phyloP scores from a whole-genome alignment of 129 eudicot genomes.

The Escallonia rubra region DNA sequence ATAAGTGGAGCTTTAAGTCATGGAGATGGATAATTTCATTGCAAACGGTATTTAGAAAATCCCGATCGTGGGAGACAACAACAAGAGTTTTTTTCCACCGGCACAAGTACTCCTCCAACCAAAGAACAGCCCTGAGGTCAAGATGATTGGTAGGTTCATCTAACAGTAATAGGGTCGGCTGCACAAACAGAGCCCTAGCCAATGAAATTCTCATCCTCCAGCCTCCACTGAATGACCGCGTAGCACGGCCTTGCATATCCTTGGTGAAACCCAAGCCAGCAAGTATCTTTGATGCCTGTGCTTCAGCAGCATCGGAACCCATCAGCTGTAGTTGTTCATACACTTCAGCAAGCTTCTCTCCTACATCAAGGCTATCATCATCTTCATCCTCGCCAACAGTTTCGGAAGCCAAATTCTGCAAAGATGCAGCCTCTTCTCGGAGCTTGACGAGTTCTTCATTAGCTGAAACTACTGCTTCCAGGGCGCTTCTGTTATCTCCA shows the following conservation, averaged over 20 bases:
- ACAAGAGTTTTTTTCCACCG: constrained; percentile 88
- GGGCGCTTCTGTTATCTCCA: constrained; percentile 74
- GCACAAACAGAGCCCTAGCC: constrained; percentile 82
- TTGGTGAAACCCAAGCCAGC: constrained; percentile 83
- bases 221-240: constrained; percentile 77
- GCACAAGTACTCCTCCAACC: constrained; percentile 80
- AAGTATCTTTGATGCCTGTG: constrained; percentile 82
- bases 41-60: constrained; percentile 75
- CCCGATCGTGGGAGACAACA: constrained; percentile 87
- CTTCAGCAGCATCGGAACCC: constrained; percentile 91
- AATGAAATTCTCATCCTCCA: constrained; percentile 92
- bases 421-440: constrained; percentile 52
- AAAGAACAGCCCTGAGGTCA: constrained; percentile 71
- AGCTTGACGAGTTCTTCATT: constrained; percentile 64
- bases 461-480: constrained; percentile 81
- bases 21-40: constrained; percentile 77
- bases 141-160: constrained; percentile 91
- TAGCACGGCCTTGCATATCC: constrained; percentile 70
- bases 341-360: constrained; percentile 67
- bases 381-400: constrained; percentile 24
- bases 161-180: constrained; percentile 69
- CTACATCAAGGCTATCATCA: constrained; percentile 33
- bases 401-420: constrained; percentile 33
- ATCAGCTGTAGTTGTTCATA: constrained; percentile 64
- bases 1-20: constrained; percentile 70